Evolutionary conservation across 1,139 yeast species (phyloP), one percentile per base, ranked within the genome.

Genomic region (Saccharomyces pastorianus): DNA sequence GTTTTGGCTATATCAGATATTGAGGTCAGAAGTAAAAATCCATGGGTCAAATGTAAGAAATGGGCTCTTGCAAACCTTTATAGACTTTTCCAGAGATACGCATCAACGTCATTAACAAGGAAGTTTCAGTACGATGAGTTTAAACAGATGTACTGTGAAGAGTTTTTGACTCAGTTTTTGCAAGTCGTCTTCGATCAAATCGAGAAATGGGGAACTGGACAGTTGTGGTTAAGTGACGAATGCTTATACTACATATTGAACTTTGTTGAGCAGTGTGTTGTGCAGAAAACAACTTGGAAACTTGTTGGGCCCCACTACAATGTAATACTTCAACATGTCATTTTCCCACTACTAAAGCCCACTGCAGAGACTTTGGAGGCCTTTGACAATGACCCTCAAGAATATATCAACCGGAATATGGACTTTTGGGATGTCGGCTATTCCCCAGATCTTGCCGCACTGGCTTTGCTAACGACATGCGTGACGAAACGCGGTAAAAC

Each of bases 341-440:
- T 91, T 11, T 90, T 79, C 71, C 97, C 97, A 4, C 71, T 89
- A 51, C 73, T 93, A 52, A 79, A 88, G 59, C 91, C 96, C 9
- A 77, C 80, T 23, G 87, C 86, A 56, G 81, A 79, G 13, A 82
- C 81, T 27, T 73, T 90, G 57, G 96, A 88, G 59, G 72, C 82
- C 41, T 91, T 88, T 72, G 96, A 90, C 58, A 82, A 80, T 58
- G 98, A 93, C 65, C 98, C 98, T 6, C 87, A 82, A 55, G 97
- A 91, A 69, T 93, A 90, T 67, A 87, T 93, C 59, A 91, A 88
- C 69, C 78, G 85, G 61, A 82, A 83, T 56, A 77, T 89, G 64
- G 96, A 89, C 66, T 73, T 81, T 38, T 80, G 80, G 67, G 74
- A 73, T 54, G 85, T 82, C 54, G 84, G 79, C 54, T 74, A 77